Evolutionary conservation across 108 stramenopile genomes (phyloP), one percentile per base, ranked within the genome.

Genomic region (Tribonema minus): DNA sequence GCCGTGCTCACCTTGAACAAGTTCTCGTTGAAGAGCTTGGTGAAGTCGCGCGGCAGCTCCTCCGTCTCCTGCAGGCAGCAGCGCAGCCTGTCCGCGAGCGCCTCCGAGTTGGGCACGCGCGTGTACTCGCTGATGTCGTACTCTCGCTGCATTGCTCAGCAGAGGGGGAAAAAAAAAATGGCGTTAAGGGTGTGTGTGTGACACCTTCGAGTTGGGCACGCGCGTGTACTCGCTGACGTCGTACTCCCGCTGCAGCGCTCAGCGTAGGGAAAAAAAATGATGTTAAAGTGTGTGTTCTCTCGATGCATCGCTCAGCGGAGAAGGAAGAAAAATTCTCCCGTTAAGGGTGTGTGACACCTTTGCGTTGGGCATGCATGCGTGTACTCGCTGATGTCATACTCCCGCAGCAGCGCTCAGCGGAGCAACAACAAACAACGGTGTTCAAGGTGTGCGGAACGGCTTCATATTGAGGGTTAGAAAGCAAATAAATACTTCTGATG

Each of bases 121-220:
- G 77, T 68, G 60, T 86, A 84, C 20, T 89, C 90, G 61, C 85
- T 81, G 60, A 92, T 67, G 29, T 86, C 85, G 37, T 40, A 41
- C 3, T 86, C 86, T 0, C 70, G 35, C 15, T 37, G n/a, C n/a
- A n/a, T n/a, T n/a, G n/a, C n/a, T n/a, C n/a, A n/a, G n/a, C n/a
- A n/a, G n/a, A n/a, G n/a, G n/a, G n/a, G n/a, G n/a, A n/a, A n/a
- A n/a, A n/a, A n/a, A n/a, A n/a, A n/a, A n/a, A n/a, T n/a, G n/a
- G n/a, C n/a, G n/a, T n/a, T n/a, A 35, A 3, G 33, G 4, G 58
- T 87, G n/a, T n/a, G n/a, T n/a, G n/a, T n/a, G n/a, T n/a, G n/a
- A n/a, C n/a, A n/a, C n/a, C n/a, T n/a, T n/a, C n/a, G n/a, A n/a
- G 87, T 91, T 87, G 26, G 92, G 91, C 12, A 91, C 84, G 38